Base-by-base conservation (phyloP, 1,139 yeast genomes). In the Candida mesenterica region DNA sequence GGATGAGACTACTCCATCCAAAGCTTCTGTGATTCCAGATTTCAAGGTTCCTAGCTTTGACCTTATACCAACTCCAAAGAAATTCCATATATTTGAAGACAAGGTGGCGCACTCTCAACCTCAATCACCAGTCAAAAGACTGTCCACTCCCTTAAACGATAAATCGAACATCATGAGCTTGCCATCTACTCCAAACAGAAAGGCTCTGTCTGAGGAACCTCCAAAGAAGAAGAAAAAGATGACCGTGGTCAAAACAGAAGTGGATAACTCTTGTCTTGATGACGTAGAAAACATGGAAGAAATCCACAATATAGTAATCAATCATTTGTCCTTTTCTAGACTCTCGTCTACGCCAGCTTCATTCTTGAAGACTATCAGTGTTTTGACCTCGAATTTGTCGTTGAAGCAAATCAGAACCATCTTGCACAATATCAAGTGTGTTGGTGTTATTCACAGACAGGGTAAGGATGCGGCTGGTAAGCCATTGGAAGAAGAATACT, bases 391-490 rank as follows among this genome's bases (percentile, higher is more conserved):
- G 15, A 59, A 57, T 28, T 62, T 73, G 45, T 57, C 71, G 22
- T 68, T 66, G 41, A 58, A 55, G 25, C 79, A 79, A 50, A 59
- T 77, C 23, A 70, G 82, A 45, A 68, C 75, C 3, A 62, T 83
- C 15, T 66, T 73, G 39, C 65, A 69, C 39, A 58, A 65, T 35
- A 63, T 77, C 25, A 48, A 57, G 5, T 82, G 94, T 49, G 75
- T 90, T 38, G 97, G 97, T 10, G 82, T 85, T 8, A 89, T 92
- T 44, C 76, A 79, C 50, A 82, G 97, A 57, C 72, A 76, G 42
- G 97, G 97, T 34, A 90, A 88, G 57, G 97, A 92, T 61, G 97
- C 97, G 4, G 95, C 97, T 2, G 97, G 97, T 10, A 87, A 88
- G 57, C 88, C 88, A 4, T 68, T 92, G 45, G 97, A 90, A 47